A percentile compares a stretch with the other conserved stretches of the same genome.
Conservation (phyloP, 768 basidiomycete species). For the Xerocomellus amylosporus region DNA sequence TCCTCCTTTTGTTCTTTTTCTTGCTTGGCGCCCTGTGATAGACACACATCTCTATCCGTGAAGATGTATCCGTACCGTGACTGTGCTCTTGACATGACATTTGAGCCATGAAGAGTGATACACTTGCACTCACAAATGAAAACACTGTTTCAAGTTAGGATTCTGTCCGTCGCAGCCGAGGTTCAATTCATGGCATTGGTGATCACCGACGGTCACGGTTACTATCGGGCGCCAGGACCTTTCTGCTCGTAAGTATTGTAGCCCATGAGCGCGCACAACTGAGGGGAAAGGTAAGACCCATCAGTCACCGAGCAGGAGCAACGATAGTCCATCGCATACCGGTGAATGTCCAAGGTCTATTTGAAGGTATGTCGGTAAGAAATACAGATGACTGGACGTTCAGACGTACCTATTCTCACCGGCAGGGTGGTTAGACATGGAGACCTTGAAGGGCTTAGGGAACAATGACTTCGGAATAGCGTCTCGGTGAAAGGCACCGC, state of each 20-base stretch:
- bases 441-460: too few relatives aligned
- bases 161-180: constrained; percentile 72
- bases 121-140: constrained; percentile 47
- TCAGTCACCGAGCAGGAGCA: too few relatives aligned
- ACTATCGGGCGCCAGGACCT: constrained; percentile 69
- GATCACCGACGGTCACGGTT: constrained; percentile 51
- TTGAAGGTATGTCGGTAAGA: too few relatives aligned
- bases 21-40: constrained; percentile 61
- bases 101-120: background rate
- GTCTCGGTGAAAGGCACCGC: too few relatives aligned
- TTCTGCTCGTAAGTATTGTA: constrained; percentile 49
- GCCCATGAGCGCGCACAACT: constrained; percentile 42
- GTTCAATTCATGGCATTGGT: constrained; percentile 50
- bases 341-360: constrained; percentile 14
- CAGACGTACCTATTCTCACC: too few relatives aligned
- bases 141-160: constrained; percentile 55
- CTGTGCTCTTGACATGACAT: constrained; percentile 28
- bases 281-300: background rate
- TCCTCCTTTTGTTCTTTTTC: constrained; percentile 56
- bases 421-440: too few relatives aligned
- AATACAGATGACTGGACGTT: too few relatives aligned
- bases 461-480: too few relatives aligned
- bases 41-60: constrained; percentile 51
- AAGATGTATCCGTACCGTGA: constrained; percentile 36
- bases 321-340: background rate